Evolutionary conservation across 768 basidiomycete species (phyloP).

Genomic region (Boletus fagicola): DNA sequence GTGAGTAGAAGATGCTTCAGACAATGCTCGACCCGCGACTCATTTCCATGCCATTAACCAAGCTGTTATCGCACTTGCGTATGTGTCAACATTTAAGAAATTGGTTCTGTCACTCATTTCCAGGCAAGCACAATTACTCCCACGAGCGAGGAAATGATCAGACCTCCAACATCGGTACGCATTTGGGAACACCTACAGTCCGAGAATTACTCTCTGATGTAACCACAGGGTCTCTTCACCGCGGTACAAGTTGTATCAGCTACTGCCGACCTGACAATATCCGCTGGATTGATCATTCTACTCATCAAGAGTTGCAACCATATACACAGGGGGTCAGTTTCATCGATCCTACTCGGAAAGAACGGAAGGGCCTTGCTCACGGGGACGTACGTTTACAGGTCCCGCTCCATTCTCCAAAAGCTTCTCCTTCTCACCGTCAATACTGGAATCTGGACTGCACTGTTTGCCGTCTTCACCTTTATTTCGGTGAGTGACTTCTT

Average conservation of each 20-base stretch:
- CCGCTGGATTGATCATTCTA: not conserved
- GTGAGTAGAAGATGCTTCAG: not conserved
- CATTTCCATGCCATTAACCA: not conserved
- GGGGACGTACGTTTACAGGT: not conserved
- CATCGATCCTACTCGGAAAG: not conserved
- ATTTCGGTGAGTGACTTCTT: not conserved
- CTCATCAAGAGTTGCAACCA: too few species aligned
- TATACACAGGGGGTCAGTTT: not conserved
- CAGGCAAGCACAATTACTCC: slow-evolving; percentile 1
- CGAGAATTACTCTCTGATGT: not conserved
- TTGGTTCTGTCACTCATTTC: not conserved
- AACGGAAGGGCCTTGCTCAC: not conserved
- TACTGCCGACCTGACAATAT: slow-evolving; percentile 3
- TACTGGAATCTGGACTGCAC: slow-evolving; percentile 14
- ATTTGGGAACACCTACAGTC: not conserved
- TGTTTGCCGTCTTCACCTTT: slow-evolving; percentile 3
- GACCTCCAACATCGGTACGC: not conserved
- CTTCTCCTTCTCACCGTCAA: slow-evolving; percentile 12
- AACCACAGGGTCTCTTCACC: not conserved
- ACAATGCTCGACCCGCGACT: not conserved
- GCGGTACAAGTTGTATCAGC: slow-evolving; percentile 1
- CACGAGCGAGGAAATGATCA: not conserved
- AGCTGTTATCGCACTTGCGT: slow-evolving; percentile 7
- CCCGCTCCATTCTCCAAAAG: slow-evolving; percentile 5
- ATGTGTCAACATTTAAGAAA: not conserved